Conservation (phyloP, 495 filamentous ascomycete species). For the Aspergillus olivimuriae region DNA sequence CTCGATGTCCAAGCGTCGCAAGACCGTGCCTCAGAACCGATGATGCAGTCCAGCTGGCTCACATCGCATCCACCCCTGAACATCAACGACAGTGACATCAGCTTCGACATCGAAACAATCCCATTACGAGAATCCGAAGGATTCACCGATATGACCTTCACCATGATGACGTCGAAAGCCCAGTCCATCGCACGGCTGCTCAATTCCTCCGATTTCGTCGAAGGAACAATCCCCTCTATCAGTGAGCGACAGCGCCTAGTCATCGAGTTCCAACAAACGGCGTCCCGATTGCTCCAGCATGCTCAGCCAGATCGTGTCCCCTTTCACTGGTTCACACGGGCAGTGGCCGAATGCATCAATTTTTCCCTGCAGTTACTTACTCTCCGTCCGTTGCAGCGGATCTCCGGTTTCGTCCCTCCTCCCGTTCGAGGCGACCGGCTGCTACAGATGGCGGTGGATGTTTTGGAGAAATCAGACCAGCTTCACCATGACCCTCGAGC, state of each 20-base stretch:
- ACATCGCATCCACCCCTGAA: slow-evolving; percentile 22
- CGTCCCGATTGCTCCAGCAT: slow-evolving; percentile 16
- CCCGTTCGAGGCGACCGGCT: slow-evolving; percentile 19
- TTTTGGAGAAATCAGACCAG: slow-evolving; percentile 19
- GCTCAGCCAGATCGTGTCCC: slow-evolving; percentile 17
- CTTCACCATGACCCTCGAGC: slow-evolving; percentile 18
- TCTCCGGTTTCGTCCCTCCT: slow-evolving; percentile 20
- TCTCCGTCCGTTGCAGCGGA: slow-evolving; percentile 25
- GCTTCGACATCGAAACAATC: slow-evolving; percentile 18
- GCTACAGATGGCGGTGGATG: slow-evolving; percentile 25
- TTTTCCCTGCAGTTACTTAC: slow-evolving; percentile 27
- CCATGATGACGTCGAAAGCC: slow-evolving; percentile 19
- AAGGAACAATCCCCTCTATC: slow-evolving; percentile 18
- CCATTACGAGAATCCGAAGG: slow-evolving; percentile 12
- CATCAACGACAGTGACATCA: slow-evolving; percentile 29
- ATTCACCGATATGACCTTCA: slow-evolving; percentile 31
- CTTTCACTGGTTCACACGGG: slow-evolving; percentile 24
- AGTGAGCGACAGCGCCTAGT: slow-evolving; percentile 23
- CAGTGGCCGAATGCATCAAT: slow-evolving; percentile 16
- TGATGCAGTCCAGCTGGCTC: slow-evolving; percentile 31
- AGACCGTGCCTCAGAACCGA: slow-evolving; percentile 32
- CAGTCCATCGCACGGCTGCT: slow-evolving; percentile 21
- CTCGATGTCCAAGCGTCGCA: slow-evolving; percentile 30
- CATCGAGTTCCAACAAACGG: slow-evolving; percentile 21
- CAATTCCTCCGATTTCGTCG: slow-evolving; percentile 24